Evolutionary conservation across 768 basidiomycete species (phyloP).

Genomic region (Agrocybe praecox): DNA sequence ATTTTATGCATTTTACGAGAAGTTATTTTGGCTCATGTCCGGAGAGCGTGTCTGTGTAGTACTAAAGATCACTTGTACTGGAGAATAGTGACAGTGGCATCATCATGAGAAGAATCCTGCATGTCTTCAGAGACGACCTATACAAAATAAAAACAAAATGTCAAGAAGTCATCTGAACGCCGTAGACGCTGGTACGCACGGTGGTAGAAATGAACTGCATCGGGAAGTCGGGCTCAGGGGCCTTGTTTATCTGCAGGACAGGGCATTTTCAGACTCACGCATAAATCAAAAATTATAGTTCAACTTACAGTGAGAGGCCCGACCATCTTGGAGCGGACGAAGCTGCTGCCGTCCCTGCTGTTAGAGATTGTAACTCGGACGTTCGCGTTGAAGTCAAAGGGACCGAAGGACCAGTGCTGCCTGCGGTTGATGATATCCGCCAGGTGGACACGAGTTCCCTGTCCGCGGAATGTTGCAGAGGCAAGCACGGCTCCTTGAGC

Average conservation of each 20-base stretch:
- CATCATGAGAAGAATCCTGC: background rate
- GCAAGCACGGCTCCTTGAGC: background rate
- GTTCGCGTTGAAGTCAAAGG: conserved; percentile 3
- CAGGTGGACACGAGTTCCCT: background rate
- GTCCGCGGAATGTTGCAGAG: background rate
- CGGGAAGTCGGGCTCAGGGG: conserved; percentile 2
- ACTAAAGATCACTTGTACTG: background rate
- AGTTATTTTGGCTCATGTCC: too few species aligned
- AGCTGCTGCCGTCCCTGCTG: background rate
- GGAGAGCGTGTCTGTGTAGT: too few species aligned
- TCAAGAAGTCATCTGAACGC: background rate
- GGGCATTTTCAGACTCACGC: background rate
- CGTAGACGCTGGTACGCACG: background rate
- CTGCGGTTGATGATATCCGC: conserved; percentile 1
- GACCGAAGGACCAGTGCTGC: conserved; percentile 3
- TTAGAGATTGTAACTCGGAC: background rate
- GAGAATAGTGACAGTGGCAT: background rate
- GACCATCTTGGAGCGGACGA: conserved; percentile 1
- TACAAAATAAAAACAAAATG: background rate
- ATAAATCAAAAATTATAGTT: background rate
- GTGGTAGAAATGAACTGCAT: background rate
- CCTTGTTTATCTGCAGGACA: background rate
- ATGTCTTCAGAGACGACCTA: background rate
- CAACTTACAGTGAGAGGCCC: conserved; percentile 1
- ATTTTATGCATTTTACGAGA: too few species aligned